These are phyloP conservation scores for Entoloma clypeatum DNA, from an alignment of 1,284 basidiomycete species.

Conservation along the genomic window DNA sequence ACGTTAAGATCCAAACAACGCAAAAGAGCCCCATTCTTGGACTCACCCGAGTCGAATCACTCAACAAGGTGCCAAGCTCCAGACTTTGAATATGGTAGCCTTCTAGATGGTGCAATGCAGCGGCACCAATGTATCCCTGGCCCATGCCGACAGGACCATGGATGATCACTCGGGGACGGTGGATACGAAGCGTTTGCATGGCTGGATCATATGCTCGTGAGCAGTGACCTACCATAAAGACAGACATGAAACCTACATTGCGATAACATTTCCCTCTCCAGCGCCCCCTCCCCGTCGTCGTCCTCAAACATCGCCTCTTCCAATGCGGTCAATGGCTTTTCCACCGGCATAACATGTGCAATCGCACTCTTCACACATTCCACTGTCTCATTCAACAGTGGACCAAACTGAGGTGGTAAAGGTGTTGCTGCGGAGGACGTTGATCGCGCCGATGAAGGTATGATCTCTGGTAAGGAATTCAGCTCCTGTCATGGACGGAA, in stretches of 20 bases:
- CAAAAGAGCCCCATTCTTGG: too few species aligned
- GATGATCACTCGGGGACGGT: slow-evolving; percentile 86
- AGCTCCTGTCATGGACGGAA: slow-evolving; percentile 9
- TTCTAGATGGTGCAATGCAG: slow-evolving; percentile 90
- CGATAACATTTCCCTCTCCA: slow-evolving; percentile 81
- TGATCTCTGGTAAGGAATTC: slow-evolving; percentile 56
- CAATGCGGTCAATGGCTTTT: slow-evolving; percentile 74
- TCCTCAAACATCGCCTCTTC: slow-evolving; percentile 95
- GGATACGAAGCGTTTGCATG: slow-evolving; percentile 88
- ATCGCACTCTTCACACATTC: slow-evolving; percentile 72
- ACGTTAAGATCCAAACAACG: too few species aligned
- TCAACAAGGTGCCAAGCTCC: slow-evolving; percentile 85
- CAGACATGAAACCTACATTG: slow-evolving; percentile 58
- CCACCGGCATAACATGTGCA: slow-evolving; percentile 63
- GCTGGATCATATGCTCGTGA: slow-evolving; percentile 49
- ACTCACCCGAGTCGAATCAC: slow-evolving; percentile 84
- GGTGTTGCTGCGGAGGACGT: slow-evolving; percentile 83
- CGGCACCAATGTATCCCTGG: slow-evolving; percentile 86
- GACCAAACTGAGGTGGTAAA: slow-evolving; percentile 82
- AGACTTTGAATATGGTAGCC: slow-evolving; percentile 94
- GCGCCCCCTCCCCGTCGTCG: slow-evolving; percentile 62
- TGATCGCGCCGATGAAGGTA: slow-evolving; percentile 93
- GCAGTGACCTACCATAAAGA: slow-evolving; percentile 7
- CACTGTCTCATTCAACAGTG: slow-evolving; percentile 70
- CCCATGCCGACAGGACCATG: slow-evolving; percentile 88